phyloP scores from a whole-genome alignment of 257 asterid genomes.

The Cinchona pubescens region DNA sequence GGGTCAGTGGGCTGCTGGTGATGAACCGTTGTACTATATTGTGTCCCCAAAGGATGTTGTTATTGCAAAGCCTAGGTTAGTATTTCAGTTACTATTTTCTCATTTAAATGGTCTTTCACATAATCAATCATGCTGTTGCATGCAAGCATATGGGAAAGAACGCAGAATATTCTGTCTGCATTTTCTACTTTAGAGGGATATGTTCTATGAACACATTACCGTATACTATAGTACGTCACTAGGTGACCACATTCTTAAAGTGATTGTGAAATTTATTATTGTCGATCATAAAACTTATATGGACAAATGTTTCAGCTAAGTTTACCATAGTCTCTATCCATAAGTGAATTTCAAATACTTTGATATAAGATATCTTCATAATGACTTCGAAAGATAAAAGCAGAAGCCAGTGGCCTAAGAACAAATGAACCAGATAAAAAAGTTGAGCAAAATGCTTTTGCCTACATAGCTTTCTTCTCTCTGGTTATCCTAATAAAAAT shows the following conservation, averaged over 20 bases:
- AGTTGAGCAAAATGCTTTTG: neutral
- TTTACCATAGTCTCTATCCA: neutral
- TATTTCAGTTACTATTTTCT: slow-evolving; percentile 22
- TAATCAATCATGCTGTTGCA: neutral
- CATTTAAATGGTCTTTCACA: neutral
- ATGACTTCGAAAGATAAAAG: neutral
- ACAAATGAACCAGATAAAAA: neutral
- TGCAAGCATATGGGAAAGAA: neutral
- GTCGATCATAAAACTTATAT: slow-evolving; percentile 1
- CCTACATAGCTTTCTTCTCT: neutral
- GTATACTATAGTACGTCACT: neutral
- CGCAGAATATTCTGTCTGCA: neutral
- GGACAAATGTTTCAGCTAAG: neutral
- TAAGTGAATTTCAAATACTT: neutral
- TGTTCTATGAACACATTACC: neutral
- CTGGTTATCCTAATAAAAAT: neutral
- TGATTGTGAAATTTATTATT: neutral
- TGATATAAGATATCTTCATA: neutral
- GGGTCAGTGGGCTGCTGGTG: slow-evolving; percentile 99
- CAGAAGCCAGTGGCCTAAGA: too few relatives aligned
- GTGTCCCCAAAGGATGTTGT: slow-evolving; percentile 99
- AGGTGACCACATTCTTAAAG: neutral
- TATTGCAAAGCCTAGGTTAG: slow-evolving; percentile 97
- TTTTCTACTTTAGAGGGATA: neutral
- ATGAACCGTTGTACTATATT: slow-evolving; percentile 85